Evolutionary conservation across 139 green algal genomes (phyloP).

Genomic region (Chlamydomonas sp.): DNA sequence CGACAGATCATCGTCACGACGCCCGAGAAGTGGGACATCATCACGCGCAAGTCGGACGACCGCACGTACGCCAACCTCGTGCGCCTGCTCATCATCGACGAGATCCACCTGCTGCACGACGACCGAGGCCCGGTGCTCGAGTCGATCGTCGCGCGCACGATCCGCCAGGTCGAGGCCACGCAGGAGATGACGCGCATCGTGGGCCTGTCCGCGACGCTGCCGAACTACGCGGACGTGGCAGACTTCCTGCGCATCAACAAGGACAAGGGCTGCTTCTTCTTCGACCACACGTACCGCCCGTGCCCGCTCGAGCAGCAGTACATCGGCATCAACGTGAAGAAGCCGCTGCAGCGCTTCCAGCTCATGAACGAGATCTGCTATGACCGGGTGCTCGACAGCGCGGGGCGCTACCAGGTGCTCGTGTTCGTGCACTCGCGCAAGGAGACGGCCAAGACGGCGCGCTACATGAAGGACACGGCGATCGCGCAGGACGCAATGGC

Average conservation of each 20-base stretch:
- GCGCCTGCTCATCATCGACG: slow-evolving; percentile 95
- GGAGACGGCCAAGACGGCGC: slow-evolving; percentile 95
- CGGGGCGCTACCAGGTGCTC: slow-evolving; percentile 91
- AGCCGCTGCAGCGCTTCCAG: slow-evolving; percentile 98
- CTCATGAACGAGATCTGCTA: slow-evolving; percentile 99
- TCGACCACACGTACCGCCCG: slow-evolving; percentile 90
- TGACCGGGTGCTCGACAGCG: slow-evolving; percentile 87
- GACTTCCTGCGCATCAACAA: slow-evolving; percentile 84
- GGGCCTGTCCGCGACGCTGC: slow-evolving; percentile 90
- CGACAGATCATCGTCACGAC: slow-evolving; percentile 98
- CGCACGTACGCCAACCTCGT: slow-evolving; percentile 85
- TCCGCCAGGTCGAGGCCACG: slow-evolving; percentile 86
- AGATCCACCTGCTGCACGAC: slow-evolving; percentile 98
- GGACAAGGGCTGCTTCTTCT: slow-evolving; percentile 91
- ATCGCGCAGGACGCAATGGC: slow-evolving; percentile 67
- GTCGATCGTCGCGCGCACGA: slow-evolving; percentile 86
- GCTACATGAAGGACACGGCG: slow-evolving; percentile 78
- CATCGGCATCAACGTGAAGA: slow-evolving; percentile 91
- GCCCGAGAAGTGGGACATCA: slow-evolving; percentile 99
- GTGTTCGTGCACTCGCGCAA: slow-evolving; percentile 98
- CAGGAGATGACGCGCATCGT: slow-evolving; percentile 93
- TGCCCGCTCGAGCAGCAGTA: slow-evolving; percentile 95
- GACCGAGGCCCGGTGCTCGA: slow-evolving; percentile 90
- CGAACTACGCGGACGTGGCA: slow-evolving; percentile 95
- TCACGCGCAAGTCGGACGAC: slow-evolving; percentile 93